Conservation (phyloP, 2,329 filamentous ascomycete species). For the Aspergillus ustus region DNA sequence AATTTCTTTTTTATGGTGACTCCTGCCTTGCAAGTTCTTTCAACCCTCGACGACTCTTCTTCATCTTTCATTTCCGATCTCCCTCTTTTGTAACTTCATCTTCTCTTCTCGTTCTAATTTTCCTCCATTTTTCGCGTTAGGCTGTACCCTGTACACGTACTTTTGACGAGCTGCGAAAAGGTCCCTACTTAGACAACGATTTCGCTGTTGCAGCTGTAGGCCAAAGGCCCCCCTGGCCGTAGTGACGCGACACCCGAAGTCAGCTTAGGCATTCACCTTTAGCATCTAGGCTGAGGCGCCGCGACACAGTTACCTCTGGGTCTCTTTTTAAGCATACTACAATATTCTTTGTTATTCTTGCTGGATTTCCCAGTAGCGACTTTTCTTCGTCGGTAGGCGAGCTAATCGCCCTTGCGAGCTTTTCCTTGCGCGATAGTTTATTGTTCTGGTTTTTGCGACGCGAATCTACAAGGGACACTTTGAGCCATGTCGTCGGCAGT, state of each 20-base stretch:
- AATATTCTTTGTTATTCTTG: slow-evolving; percentile 20
- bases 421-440: slow-evolving; percentile 25
- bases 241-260: slow-evolving; percentile 40
- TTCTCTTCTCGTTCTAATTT: slow-evolving; percentile 13
- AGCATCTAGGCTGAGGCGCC: slow-evolving; percentile 21
- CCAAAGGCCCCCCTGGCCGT: slow-evolving; percentile 40
- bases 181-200: slow-evolving; percentile 34
- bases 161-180: slow-evolving; percentile 35
- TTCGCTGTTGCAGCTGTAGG: slow-evolving; percentile 46
- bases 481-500: slow-evolving; percentile 76
- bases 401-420: slow-evolving; percentile 18
- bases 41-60: slow-evolving; percentile 2
- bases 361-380: slow-evolving; percentile 34
- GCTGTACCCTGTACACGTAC: slow-evolving; percentile 45
- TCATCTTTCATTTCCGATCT: slow-evolving; percentile 18
- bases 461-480: slow-evolving; percentile 18
- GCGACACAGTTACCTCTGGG: slow-evolving; percentile 18
- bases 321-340: slow-evolving; percentile 24
- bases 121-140: slow-evolving; percentile 33
- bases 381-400: neutral
- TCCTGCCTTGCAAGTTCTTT: neutral
- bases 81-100: slow-evolving; percentile 22
- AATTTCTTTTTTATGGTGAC: slow-evolving; percentile 13
- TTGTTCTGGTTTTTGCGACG: no score
- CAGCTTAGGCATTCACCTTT: slow-evolving; percentile 32